These are phyloP conservation scores for Phytophthora podocarpi DNA, from an alignment of 352 stramenopile genomes.

Conservation along the genomic window DNA sequence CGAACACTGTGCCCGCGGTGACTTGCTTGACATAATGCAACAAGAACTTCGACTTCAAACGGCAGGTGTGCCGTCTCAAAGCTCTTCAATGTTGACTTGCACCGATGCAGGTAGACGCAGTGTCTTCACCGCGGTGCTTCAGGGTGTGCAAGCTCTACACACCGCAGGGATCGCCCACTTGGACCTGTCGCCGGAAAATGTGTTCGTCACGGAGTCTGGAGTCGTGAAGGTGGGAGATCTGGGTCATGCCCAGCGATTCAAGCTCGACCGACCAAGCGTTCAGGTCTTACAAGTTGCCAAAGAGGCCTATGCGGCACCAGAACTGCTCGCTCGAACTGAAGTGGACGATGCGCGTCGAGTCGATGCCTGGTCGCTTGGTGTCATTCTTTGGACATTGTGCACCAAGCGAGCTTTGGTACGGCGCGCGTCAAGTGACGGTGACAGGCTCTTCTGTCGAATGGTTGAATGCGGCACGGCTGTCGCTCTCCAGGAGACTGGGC, in stretches of 20 bases:
- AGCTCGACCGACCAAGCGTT: conserved; percentile 25
- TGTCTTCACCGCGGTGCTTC: conserved; percentile 80
- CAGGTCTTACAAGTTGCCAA: conserved; percentile 52
- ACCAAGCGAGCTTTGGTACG: conserved; percentile 65
- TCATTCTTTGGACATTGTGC: conserved; percentile 71
- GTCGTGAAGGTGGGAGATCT: conserved; percentile 91
- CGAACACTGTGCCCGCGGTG: conserved; percentile 69
- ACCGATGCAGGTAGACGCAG: conserved; percentile 43
- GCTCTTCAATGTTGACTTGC: conserved; percentile 37
- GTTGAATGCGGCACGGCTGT: conserved; percentile 22
- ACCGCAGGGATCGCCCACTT: conserved; percentile 87
- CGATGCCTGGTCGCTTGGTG: conserved; percentile 75
- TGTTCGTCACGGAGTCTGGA: conserved; percentile 88
- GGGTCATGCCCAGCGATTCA: conserved; percentile 68
- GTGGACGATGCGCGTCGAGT: conserved; percentile 58
- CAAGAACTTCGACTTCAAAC: conserved; percentile 52
- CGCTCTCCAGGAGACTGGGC: conserved; percentile 35
- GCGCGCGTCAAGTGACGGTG: conserved; percentile 45
- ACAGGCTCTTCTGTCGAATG: conserved; percentile 58
- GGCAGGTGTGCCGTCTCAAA: conserved; percentile 35
- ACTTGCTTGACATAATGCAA: conserved; percentile 61
- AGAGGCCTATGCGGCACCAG: conserved; percentile 68
- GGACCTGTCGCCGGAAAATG: conserved; percentile 95
- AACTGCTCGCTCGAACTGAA: conserved; percentile 42
- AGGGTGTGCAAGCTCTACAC: conserved; percentile 88